Evolutionary conservation across 306 rosid species (phyloP), one percentile per base, ranked within the genome.

Genomic region (Rosa multiflora): DNA sequence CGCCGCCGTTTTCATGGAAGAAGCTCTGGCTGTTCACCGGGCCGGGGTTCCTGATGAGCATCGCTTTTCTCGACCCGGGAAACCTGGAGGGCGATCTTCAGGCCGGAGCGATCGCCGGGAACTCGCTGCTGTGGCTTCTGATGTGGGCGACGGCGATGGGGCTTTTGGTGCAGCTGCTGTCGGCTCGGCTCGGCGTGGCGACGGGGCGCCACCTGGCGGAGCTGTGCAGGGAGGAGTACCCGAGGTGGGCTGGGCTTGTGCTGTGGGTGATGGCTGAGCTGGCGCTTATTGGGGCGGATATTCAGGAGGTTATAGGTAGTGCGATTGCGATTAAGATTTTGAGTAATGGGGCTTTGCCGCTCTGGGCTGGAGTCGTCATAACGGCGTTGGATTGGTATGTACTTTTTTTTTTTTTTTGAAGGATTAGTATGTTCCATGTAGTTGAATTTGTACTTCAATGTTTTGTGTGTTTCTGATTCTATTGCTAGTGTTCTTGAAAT

Each of bases 11-110:
- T 77, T 95, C 99, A 17, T 95, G 98, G 99, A 88, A 82, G 83
- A 95, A 93, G 89, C 96, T 95, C 3, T 95, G 99, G 99, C 88
- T 95, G 5, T 95, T 93, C 81, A 93, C 94, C 0, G 99, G 99
- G 0, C 99, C 99, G 1, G 99, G 99, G 39, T 93, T 95, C 78
- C 86, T 95, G 39, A 93, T 95, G 98, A 95, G 99, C 86, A 93
- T 95, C 66, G 97, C 98, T 5, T 95, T 95, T 63, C 85, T 95
- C 6, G 98, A 95, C 82, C 99, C 98, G 44, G 98, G 99, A 47
- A 95, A 95, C 59, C 66, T 95, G 70, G 99, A 95, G 83, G 97
- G 98, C 9, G 97, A 95, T 87, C 98, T 95, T 67, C 99, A 95
- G 82, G 87, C 99, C 0, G 98, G 98, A 11, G 98, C 97, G 8